phyloP scores from a whole-genome alignment of 345 rosid genomes.

The Salix purpurea region DNA sequence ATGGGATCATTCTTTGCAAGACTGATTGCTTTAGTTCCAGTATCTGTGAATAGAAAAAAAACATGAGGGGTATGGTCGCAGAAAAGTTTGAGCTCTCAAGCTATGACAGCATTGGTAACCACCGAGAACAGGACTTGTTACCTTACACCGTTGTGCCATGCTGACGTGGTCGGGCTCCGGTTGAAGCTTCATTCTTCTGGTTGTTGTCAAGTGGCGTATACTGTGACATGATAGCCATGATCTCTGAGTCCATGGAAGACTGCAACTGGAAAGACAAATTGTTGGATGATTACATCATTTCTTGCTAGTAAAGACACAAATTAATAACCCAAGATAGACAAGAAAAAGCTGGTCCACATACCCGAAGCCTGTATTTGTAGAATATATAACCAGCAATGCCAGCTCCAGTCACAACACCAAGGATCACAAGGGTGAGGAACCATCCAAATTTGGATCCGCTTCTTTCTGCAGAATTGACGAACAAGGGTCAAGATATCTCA shows the following conservation, averaged over 20 bases:
- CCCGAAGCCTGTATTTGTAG: slow-evolving; percentile 97
- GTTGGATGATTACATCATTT: neutral
- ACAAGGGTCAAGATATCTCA: neutral
- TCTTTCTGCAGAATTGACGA: slow-evolving; percentile 49
- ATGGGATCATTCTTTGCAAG: neutral
- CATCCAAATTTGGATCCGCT: slow-evolving; percentile 65
- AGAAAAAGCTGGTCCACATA: slow-evolving; percentile 16
- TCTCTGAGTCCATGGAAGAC: slow-evolving; percentile 98
- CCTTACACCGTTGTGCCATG: slow-evolving; percentile 16
- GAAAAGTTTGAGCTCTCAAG: neutral
- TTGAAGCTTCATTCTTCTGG: slow-evolving; percentile 41
- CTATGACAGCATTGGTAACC: neutral
- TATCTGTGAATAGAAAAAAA: neutral
- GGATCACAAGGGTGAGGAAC: slow-evolving; percentile 53
- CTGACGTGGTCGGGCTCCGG: slow-evolving; percentile 19
- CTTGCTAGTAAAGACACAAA: neutral
- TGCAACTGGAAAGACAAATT: slow-evolving; percentile 18
- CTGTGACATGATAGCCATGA: slow-evolving; percentile 94
- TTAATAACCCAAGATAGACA: neutral
- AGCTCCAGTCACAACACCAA: slow-evolving; percentile 49
- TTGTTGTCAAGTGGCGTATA: slow-evolving; percentile 94
- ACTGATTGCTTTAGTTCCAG: neutral
- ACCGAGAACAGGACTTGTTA: neutral
- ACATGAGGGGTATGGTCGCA: neutral
- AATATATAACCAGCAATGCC: slow-evolving; percentile 68